Conservation (phyloP, 768 basidiomycete species). For the Macrolepiota dolichaula region DNA sequence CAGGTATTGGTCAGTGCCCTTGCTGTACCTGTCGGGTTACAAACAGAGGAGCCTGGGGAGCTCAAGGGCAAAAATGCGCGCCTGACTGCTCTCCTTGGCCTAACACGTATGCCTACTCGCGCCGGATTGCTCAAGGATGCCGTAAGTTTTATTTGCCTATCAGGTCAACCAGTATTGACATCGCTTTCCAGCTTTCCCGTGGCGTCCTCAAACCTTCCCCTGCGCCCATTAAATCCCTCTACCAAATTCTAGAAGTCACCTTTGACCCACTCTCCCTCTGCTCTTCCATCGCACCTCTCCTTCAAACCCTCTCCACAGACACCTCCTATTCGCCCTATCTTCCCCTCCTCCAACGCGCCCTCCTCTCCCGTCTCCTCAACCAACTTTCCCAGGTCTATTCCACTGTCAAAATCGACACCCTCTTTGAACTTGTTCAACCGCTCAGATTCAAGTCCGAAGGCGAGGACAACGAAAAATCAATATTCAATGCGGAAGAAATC, state of each 20-base stretch:
- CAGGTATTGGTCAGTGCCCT: conserved; percentile 92
- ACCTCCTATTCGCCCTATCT: conserved; percentile 77
- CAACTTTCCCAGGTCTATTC: conserved; percentile 94
- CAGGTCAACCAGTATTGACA: background rate
- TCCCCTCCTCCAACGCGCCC: conserved; percentile 84
- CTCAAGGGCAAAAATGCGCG: conserved; percentile 66
- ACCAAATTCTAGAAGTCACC: conserved; percentile 86
- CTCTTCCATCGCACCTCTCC: conserved; percentile 71
- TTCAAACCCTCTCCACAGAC: conserved; percentile 54
- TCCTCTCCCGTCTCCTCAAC: conserved; percentile 85
- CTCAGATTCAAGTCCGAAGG: conserved; percentile 42
- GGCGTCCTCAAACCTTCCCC: conserved; percentile 83
- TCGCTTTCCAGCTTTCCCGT: conserved; percentile 58
- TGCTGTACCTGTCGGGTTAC: conserved; percentile 81
- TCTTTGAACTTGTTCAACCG: conserved; percentile 78
- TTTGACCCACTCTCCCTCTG: conserved; percentile 92
- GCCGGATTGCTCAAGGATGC: conserved; percentile 85
- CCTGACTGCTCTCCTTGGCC: conserved; percentile 81
- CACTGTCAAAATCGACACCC: conserved; percentile 73
- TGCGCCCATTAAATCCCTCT: conserved; percentile 67
- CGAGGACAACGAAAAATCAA: conserved; percentile 35
- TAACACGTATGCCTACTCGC: conserved; percentile 81
- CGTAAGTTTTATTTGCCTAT: conserved; percentile 41
- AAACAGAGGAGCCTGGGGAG: conserved; percentile 44
- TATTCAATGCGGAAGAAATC: conserved; percentile 71